Base-by-base conservation (phyloP, 2,329 filamentous ascomycete species). In the Apiospora sp. region DNA sequence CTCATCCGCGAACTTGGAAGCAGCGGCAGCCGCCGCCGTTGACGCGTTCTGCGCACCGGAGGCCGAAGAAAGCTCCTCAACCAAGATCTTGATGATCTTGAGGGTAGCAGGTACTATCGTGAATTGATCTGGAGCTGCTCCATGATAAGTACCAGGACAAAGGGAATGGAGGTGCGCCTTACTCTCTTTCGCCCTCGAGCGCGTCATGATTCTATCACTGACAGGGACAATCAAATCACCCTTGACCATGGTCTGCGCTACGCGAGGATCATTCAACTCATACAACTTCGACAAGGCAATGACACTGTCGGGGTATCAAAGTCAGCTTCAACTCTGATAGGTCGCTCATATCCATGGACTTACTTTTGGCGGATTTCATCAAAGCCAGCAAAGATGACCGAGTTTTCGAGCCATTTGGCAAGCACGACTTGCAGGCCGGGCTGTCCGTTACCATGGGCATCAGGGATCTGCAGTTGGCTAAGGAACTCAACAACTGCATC, bases 331-430 rank as follows among this genome's bases (percentile, higher is more conserved):
- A 1, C 24, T 44, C 14, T 34, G n/a, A 7, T 68, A 13, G 19
- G 8, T 13, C 19, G 24, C 6, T 4, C 4, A 13, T 48, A 19
- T 41, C 12, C 44, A 3, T 22, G 44, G n/a, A 86, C 91, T 82
- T 86, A 95, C 93, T 98, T 99, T 82, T 98, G 94, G 77, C 95
- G 91, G 77, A 98, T 98, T 82, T 98, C 96, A 78, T 98, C 95
- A 78, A 98, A 99, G 16, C 96, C 96, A n/a, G 95, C 95, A 83
- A 99, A 99, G 82, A 93, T 97, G 82, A 97, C 90, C 4, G 95
- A 98, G 83, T 98, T 98, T 84, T 98, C 96, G 0, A 99, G 87
- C 96, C 96, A 99, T 84, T 98, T 98, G 83, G 92, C 89, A 76
- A 98, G 85, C 4, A 99, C 96, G 34, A 98, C 92, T 75, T 95